These are phyloP conservation scores for Trichoderma sp. DNA, from an alignment of 2,329 filamentous ascomycete species.

Conservation along the genomic window DNA sequence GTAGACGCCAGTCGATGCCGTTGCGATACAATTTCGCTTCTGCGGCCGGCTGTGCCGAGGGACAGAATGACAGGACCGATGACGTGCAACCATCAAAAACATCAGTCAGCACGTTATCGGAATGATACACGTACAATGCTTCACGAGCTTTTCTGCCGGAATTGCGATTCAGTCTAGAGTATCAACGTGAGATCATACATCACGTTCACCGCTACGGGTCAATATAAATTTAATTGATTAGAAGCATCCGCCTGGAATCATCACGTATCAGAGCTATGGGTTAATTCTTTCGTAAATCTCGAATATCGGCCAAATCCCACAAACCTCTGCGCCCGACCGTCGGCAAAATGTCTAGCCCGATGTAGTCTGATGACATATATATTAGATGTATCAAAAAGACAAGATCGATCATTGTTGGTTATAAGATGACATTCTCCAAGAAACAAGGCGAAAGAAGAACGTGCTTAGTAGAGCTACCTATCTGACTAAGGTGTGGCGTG, in stretches of 20 bases:
- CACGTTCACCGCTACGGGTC: not conserved
- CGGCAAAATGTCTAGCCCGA: constrained; percentile 5
- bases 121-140: not conserved
- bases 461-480: not conserved
- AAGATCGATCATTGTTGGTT: not conserved
- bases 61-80: not conserved
- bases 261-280: not conserved
- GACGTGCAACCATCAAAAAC: not conserved
- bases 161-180: not conserved
- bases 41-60: not conserved
- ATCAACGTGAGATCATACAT: not conserved
- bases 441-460: not conserved
- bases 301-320: not conserved
- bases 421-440: not conserved
- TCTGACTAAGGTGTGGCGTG: constrained; percentile 10
- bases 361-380: not conserved
- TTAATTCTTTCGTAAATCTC: not conserved
- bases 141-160: not conserved
- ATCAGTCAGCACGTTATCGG: not conserved
- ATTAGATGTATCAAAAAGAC: not conserved
- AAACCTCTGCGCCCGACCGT: constrained; percentile 7
- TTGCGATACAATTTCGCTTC: not conserved
- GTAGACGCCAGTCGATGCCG: not conserved
- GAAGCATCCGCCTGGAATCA: not conserved
- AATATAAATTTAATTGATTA: not conserved